Base-by-base conservation (phyloP, 1,284 basidiomycete species). In the Rhodotorula sp. region DNA sequence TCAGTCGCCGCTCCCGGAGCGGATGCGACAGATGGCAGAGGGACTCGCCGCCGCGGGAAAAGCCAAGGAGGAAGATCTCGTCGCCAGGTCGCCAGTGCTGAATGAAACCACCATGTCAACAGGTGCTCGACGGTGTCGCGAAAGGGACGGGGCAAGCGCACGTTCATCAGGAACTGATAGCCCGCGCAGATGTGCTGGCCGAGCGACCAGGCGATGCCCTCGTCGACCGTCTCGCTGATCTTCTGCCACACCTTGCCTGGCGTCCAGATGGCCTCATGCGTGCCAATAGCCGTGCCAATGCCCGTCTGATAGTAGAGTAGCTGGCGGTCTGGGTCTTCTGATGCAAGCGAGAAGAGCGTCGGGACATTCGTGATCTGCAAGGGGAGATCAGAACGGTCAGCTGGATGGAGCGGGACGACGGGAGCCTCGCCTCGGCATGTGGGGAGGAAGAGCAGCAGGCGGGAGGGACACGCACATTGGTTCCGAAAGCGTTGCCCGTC, bases 21-120 rank as follows among this genome's bases (percentile, higher is more conserved):
- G n/a, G 27, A 21, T 7, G 49, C 12, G 27, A 50, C 19, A 21
- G 23, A 21, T 3, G 34, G 34, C 34, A 34, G 48, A 10, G n/a
- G 21, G 23, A 52, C 60, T 21, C 23, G 52, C 60, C 34, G 58
- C 69, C 66, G 13, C 83, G 69, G 1, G 79, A 80, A 66, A 84
- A 84, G 21, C 83, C 83, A 63, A 83, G 81, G 55, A 83, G 76
- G 74, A 77, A 83, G 67, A 84, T 79, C 63, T 78, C 50, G 70
- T 84, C 83, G 1, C 80, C 80, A 16, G 78, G 75, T 3, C 70
- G 68, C 60, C 63, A 72, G 44, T 68, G 48, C 48, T 48, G 46
- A 23, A 52, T 1, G 16, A 17, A 13, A 25, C 8, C 4, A 49
- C 1, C 1, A 12, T 27, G 42, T 60, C 19, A 16, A 7, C 25